These are phyloP conservation scores for Aspergillus melleus DNA, from an alignment of 2,329 filamentous ascomycete genomes.

Conservation along the genomic window DNA sequence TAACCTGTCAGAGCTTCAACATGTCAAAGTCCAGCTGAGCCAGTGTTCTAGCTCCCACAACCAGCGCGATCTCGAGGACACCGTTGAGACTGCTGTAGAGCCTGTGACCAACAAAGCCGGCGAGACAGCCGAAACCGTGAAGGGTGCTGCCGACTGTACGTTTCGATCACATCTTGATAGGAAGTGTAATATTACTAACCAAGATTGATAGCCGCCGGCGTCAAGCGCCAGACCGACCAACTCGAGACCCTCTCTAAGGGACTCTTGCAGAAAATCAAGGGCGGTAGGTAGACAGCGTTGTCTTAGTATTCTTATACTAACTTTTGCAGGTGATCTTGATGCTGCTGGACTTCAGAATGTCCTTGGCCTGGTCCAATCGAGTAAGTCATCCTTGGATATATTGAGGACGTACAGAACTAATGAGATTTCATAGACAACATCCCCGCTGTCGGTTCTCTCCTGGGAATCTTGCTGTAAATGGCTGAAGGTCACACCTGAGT, in stretches of 20 bases:
- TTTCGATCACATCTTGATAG: no score
- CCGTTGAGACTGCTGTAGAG: not conserved
- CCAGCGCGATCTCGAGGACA: slow-evolving; percentile 11
- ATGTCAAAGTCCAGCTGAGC: slow-evolving; percentile 16
- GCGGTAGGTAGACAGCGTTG: not conserved
- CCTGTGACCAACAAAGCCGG: slow-evolving; percentile 3
- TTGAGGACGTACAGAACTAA: not conserved
- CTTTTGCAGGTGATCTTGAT: not conserved
- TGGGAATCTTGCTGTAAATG: slow-evolving; percentile 1
- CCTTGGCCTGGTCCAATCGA: not conserved
- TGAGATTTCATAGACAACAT: not conserved
- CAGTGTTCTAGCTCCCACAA: slow-evolving; percentile 2
- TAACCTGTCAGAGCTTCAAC: slow-evolving; percentile 8
- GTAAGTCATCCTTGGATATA: not conserved
- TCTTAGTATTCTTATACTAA: not conserved
- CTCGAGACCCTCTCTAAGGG: not conserved
- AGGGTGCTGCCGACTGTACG: slow-evolving; percentile 2
- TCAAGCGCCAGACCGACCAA: not conserved
- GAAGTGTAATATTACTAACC: no score
- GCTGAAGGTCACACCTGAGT: not conserved
- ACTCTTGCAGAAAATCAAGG: not conserved
- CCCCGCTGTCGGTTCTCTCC: not conserved
- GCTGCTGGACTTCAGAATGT: not conserved
- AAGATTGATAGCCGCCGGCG: not conserved
- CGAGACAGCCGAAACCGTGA: slow-evolving; percentile 13